Percentiles rank a stretch among this genome's conserved stretches.
These are phyloP conservation scores for Parietichytrium sp. DNA, from an alignment of 108 stramenopile genomes.

Conservation along the genomic window DNA sequence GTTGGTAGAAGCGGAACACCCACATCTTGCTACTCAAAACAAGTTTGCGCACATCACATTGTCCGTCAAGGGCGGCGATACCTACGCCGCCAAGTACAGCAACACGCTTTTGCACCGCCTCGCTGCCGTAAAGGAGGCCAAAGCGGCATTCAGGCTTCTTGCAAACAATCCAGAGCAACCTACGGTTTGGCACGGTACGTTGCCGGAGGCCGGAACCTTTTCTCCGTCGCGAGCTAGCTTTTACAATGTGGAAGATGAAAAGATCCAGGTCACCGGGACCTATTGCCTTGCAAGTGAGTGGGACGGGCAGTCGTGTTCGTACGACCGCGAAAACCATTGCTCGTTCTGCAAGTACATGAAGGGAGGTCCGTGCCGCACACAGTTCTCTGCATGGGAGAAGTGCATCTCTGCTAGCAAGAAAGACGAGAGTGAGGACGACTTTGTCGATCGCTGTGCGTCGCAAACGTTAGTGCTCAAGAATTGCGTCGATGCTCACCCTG, in stretches of 20 bases:
- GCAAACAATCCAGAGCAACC: not conserved
- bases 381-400: constrained; percentile 36
- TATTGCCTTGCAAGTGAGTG: constrained; percentile 21
- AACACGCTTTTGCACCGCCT: constrained; percentile 6
- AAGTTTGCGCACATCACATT: constrained; percentile 29
- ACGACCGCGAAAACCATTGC: constrained; percentile 34
- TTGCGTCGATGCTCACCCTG: constrained; percentile 20
- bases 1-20: not conserved
- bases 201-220: not conserved
- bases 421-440: not conserved
- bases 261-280: constrained; percentile 11
- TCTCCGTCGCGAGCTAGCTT: not conserved
- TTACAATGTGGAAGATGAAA: constrained; percentile 30
- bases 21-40: constrained; percentile 6
- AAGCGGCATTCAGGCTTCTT: not conserved
- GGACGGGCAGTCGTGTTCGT: not conserved
- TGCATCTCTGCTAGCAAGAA: constrained; percentile 26
- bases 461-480: constrained; percentile 37
- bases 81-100: constrained; percentile 21
- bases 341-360: constrained; percentile 39
- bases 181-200: not conserved
- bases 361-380: constrained; percentile 20
- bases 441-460: constrained; percentile 9
- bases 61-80: constrained; percentile 30
- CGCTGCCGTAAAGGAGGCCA: not conserved